Base-by-base conservation (phyloP, 306 rosid genomes). In the Luffa aegyptiaca region DNA sequence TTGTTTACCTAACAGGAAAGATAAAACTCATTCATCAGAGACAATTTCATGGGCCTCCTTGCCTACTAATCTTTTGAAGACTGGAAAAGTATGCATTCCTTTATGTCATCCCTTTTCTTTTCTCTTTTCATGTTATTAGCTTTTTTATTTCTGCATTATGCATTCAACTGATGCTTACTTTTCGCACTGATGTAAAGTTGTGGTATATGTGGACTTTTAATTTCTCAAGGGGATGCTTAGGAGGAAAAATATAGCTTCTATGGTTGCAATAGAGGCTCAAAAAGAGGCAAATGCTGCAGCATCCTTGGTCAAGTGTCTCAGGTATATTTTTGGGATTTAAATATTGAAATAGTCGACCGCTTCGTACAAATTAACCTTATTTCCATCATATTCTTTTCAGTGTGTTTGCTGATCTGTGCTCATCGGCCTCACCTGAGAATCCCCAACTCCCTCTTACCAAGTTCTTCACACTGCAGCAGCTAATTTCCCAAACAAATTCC, bases 241-340 rank as follows among this genome's bases (percentile, higher is more conserved):
- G 81, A 91, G 93, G 87, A 86, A 88, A 84, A 84, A 89, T 79
- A 74, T 91, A 82, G 97, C 97, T n/a, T 87, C 96, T 83, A 81
- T 86, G 85, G 91, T 95, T 49, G 91, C 85, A 70, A 71, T 83
- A 84, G 96, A 93, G 87, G 98, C 99, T 80, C 97, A 95, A 80
- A 90, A 90, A 80, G 97, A 93, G 86, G 96, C 96, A 80, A 79
- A 86, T 18, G 85, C 84, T 56, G 97, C 99, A 79, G 86, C 97
- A 79, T 82, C 73, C 59, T 83, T 90, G 59, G 88, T 91, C 83
- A 93, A 81, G 86, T 91, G 96, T 84, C 88, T 93, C 75, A 89
- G 92, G 99, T 95, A 91, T 44, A 65, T 63, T 48, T 39, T 33
- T 46, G 20, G 78, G 37, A 17, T 55, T 39, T 44, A 52, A 70